Base-by-base conservation (phyloP, 164 flowering plant genomes). In the Warburgia ugandensis region DNA sequence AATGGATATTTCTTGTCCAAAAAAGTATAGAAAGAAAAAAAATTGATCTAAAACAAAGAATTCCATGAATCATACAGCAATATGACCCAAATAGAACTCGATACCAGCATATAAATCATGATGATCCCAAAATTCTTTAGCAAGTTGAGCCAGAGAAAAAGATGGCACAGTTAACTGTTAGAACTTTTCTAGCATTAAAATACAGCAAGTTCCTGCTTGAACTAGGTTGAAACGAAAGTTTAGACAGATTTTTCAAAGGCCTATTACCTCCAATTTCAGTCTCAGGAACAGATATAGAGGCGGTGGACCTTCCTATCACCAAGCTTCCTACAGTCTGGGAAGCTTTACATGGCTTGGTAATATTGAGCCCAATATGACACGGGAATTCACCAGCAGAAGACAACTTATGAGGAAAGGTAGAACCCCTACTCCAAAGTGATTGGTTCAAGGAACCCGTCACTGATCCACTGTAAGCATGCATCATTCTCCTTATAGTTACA, bases 401-500 rank as follows among this genome's bases (percentile, higher is more conserved):
- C 33, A 72, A 61, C 55, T 62, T 73, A 0, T 54, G 40, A 40
- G 54, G 46, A 22, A 73, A 58, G 9, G 33, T 7, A 1, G 61
- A 33, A 1, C 64, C 68, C 23, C 62, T 72, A 29, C 38, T 25
- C 71, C 64, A 70, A 53, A 55, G 32, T 4, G 80, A 73, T 32
- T 75, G 81, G 39, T 75, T 85, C 53, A 77, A 13, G 43, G 78
- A 62, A 56, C 75, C 79, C 78, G 68, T 76, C 32, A 57, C 43
- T 3, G 81, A 72, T 56, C 83, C 81, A 56, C 71, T 45, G 47
- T 65, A 69, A 44, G 76, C 73, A 27, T 74, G 73, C 86, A 82
- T 77, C 53, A 37, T 79, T 32, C n/a, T n/a, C n/a, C n/a, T n/a
- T n/a, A n/a, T n/a, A n/a, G n/a, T n/a, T n/a, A n/a, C n/a, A n/a